Percentiles rank a stretch among this genome's conserved stretches.
Evolutionary conservation across 139 green algal genomes (phyloP).

Genomic region (Raphidocelis subcapitata): DNA sequence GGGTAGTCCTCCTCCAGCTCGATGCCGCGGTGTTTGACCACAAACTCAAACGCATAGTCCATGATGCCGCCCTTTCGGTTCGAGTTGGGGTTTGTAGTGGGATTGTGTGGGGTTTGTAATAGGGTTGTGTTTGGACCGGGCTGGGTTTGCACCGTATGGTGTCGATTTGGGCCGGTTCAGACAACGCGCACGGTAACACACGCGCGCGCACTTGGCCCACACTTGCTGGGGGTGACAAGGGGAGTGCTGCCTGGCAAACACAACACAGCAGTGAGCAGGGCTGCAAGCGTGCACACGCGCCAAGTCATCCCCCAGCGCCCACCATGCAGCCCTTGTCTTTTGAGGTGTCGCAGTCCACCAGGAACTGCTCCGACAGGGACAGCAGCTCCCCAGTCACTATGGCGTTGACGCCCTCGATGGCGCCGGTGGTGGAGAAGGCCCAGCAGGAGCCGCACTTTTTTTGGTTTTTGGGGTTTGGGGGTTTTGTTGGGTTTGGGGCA

Average conservation of each 20-base stretch:
- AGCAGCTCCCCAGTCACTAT: conserved; percentile 80
- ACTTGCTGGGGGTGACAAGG: too few relatives aligned
- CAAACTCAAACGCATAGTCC: conserved; percentile 84
- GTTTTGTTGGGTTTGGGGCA: neutral
- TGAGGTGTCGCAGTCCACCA: conserved; percentile 88
- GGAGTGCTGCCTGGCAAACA: too few relatives aligned
- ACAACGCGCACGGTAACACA: too few relatives aligned
- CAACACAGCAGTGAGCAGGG: too few relatives aligned
- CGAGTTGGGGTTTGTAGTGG: too few relatives aligned
- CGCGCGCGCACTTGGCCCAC: too few relatives aligned
- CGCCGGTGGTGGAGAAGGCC: conserved; percentile 88
- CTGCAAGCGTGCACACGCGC: too few relatives aligned
- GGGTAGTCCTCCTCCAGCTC: conserved; percentile 85
- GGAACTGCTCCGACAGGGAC: conserved; percentile 89
- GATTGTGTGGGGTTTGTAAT: too few relatives aligned
- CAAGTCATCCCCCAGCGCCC: too few relatives aligned
- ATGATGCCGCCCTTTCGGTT: conserved; percentile 65
- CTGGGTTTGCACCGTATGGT: too few relatives aligned
- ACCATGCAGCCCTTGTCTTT: conserved; percentile 53
- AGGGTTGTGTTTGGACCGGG: too few relatives aligned
- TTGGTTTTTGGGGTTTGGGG: neutral
- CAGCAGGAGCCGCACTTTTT: conserved; percentile 75
- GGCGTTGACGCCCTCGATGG: conserved; percentile 84
- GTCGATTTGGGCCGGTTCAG: too few relatives aligned
- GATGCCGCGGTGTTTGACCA: conserved; percentile 77